phyloP scores from a whole-genome alignment of 768 basidiomycete species.

The Tulasnella sp. region DNA sequence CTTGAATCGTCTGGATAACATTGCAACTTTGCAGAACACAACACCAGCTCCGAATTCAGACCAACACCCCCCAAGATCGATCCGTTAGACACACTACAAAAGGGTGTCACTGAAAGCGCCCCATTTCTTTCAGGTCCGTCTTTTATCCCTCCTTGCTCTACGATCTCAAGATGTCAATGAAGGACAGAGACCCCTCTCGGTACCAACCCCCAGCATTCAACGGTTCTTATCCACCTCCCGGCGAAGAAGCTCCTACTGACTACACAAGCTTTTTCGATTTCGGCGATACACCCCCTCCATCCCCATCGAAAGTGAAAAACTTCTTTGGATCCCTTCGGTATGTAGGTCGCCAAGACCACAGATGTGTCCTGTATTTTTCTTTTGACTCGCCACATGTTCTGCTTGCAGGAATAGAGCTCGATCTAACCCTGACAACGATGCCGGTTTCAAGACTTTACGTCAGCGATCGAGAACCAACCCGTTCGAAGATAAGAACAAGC shows the following conservation, averaged over 20 bases:
- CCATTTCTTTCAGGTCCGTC: background rate
- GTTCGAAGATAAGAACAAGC: background rate
- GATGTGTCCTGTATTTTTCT: background rate
- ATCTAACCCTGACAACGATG: constrained; percentile 1
- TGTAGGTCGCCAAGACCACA: background rate
- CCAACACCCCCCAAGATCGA: background rate
- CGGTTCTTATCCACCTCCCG: background rate
- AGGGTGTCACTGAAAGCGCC: background rate
- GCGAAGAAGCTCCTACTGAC: background rate
- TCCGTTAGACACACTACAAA: background rate
- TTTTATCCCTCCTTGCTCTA: background rate
- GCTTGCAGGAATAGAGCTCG: background rate
- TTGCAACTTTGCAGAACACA: background rate
- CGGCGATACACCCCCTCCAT: background rate
- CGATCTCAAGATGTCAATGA: background rate
- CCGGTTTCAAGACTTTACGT: background rate
- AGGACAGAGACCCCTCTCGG: background rate
- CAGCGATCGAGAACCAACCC: constrained; percentile 1
- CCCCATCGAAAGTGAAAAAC: background rate
- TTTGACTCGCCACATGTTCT: background rate
- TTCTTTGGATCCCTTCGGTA: background rate
- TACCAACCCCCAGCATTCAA: background rate
- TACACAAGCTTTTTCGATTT: constrained; percentile 1
- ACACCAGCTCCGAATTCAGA: background rate
- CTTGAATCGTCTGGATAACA: background rate